These are phyloP conservation scores for Penicillium sp. DNA, from an alignment of 2,329 filamentous ascomycete genomes.

Conservation along the genomic window DNA sequence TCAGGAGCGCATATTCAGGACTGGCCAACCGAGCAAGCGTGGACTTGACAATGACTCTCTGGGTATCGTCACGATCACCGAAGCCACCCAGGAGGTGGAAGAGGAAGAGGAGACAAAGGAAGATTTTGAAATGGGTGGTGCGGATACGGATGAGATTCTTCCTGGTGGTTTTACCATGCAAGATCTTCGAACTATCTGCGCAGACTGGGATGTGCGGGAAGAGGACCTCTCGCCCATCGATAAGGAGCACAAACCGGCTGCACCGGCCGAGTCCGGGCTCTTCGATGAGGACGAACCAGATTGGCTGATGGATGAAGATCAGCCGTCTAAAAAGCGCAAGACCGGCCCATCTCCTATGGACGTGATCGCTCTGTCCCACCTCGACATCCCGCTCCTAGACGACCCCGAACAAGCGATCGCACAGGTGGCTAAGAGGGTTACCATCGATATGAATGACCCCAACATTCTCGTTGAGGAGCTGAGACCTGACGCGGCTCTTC, in stretches of 20 bases:
- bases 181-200: slow-evolving; percentile 79
- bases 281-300: slow-evolving; percentile 54
- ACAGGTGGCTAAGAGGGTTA: slow-evolving; percentile 70
- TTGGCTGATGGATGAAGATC: slow-evolving; percentile 46
- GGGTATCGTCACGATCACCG: slow-evolving; percentile 48
- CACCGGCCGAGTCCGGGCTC: slow-evolving; percentile 1
- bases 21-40: slow-evolving; percentile 58
- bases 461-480: slow-evolving; percentile 77
- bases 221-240: slow-evolving; percentile 19
- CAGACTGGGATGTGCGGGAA: slow-evolving; percentile 73
- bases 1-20: slow-evolving; percentile 77
- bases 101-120: slow-evolving; percentile 48
- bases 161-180: slow-evolving; percentile 68
- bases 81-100: slow-evolving; percentile 46
- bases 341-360: slow-evolving; percentile 43
- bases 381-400: slow-evolving; percentile 68
- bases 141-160: slow-evolving; percentile 59
- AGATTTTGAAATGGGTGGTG: slow-evolving; percentile 48
- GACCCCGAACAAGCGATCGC: slow-evolving; percentile 71
- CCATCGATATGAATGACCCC: slow-evolving; percentile 83
- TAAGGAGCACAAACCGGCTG: slow-evolving; percentile 12
- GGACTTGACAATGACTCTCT: slow-evolving; percentile 53
- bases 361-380: slow-evolving; percentile 52
- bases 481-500: slow-evolving; percentile 59
- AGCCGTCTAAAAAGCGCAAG: slow-evolving; percentile 64